Percentiles rank a stretch among this genome's conserved stretches.
These are phyloP conservation scores for Chlorella variabilis DNA, from an alignment of 163 green algal genomes.

Conservation along the genomic window DNA sequence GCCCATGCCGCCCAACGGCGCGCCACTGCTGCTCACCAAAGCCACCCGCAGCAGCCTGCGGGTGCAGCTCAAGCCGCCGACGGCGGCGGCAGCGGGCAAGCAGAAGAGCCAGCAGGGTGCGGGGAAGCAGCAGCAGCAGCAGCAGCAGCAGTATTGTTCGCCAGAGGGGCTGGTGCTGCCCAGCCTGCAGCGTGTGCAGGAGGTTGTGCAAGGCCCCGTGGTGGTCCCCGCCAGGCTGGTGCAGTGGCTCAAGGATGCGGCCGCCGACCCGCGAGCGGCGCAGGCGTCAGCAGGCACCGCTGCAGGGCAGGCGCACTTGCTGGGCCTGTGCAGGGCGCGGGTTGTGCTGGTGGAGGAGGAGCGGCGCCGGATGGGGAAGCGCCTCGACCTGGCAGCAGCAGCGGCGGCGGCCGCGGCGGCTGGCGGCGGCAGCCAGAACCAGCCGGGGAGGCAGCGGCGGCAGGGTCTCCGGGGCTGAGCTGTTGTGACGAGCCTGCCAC, in stretches of 20 bases:
- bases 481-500: too few species aligned
- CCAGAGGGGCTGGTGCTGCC: constrained; percentile 15
- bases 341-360: background rate
- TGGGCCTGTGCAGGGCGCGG: background rate
- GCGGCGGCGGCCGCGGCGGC: background rate
- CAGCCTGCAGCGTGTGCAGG: constrained; percentile 8
- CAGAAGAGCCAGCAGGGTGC: background rate
- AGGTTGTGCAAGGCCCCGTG: background rate
- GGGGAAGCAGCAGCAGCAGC: background rate
- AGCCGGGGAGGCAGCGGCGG: background rate
- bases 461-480: too few species aligned
- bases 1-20: background rate
- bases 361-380: background rate
- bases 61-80: background rate
- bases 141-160: constrained; percentile 15
- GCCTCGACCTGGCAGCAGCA: background rate
- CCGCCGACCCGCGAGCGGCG: constrained; percentile 10
- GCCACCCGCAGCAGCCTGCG: background rate
- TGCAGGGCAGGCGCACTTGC: background rate
- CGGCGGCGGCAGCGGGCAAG: background rate
- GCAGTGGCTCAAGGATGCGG: background rate
- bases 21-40: too few species aligned
- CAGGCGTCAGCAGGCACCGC: background rate
- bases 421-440: too few species aligned
- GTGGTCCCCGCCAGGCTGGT: constrained; percentile 5